Base-by-base conservation (phyloP, 2,329 filamentous ascomycete genomes). In the Aspergillus sp. region DNA sequence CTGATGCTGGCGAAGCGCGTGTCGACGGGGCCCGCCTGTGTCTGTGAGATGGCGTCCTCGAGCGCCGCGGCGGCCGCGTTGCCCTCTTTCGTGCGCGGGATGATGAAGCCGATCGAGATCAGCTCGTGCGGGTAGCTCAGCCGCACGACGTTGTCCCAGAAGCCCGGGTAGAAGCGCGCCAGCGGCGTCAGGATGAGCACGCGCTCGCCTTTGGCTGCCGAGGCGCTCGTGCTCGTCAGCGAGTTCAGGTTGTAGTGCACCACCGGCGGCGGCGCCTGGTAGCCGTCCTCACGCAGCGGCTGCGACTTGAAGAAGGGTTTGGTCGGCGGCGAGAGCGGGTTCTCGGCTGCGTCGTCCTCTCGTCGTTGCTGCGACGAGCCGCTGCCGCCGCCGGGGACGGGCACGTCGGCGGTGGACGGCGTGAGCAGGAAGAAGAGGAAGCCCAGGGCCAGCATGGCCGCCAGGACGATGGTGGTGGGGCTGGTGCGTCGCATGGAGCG, bases 221-320 rank as follows among this genome's bases (percentile, higher is more conserved):
- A 90, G 59, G 88, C 82, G 47, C 81, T 71, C 17, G 92, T 88
- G 53, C 89, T 89, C 41, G 92, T 97, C 62, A 97, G 84, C 74
- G 93, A 92, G 80, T 97, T 97, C 75, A 99, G 87, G 71, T 95
- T 86, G 78, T 97, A 97, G 71, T 90, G 91, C 34, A 89, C 84
- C 44, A 99, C 92, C 7, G 93, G 92, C 49, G 93, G 91, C 45
- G 91, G 88, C 41, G 80, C 78, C 50, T 73, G 68, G 60, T 74
- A 79, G 54, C 70, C 80, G 67, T 78, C 82, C 25, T 63, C 55
- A 44, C 66, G 64, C 23, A 65, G 36, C 53, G 73, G 75, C 60
- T 84, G 82, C 20, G 82, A 76, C 68, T 91, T 92, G 65, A 83
- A 80, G 73, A 89, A 90, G 31, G 88, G 86, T 53, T 88, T 84